Conservation (phyloP, 1,284 basidiomycete species). For the Cutaneotrichosporon sp. region DNA sequence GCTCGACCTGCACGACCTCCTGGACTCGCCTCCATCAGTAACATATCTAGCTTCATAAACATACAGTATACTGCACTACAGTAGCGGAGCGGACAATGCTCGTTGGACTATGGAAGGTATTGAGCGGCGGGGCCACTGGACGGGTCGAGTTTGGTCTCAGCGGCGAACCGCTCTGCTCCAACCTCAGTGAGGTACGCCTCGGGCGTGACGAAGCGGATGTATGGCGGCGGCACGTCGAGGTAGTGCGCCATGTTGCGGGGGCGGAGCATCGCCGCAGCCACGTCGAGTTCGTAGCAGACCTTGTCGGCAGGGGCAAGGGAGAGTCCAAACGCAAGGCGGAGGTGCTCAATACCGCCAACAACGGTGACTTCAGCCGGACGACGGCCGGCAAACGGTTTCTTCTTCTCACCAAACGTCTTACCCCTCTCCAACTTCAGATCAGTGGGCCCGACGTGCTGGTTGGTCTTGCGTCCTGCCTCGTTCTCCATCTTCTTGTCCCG, state of each 20-base stretch:
- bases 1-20: too few relatives aligned
- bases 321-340: neutral
- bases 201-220: neutral
- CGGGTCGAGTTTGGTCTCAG: neutral
- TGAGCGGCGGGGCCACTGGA: neutral
- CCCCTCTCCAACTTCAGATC: too few relatives aligned
- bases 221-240: neutral
- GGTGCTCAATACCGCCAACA: neutral
- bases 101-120: neutral
- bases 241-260: neutral
- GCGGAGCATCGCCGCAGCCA: neutral
- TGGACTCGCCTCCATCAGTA: too few relatives aligned
- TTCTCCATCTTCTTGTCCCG: too few relatives aligned
- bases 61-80: too few relatives aligned
- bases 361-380: neutral
- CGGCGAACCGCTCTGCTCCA: neutral
- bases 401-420: too few relatives aligned
- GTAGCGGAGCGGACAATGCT: too few relatives aligned
- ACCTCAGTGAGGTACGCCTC: neutral
- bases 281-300: neutral
- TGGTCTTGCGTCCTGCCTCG: too few relatives aligned
- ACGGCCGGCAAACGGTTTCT: too few relatives aligned
- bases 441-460: too few relatives aligned
- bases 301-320: neutral
- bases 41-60: too few relatives aligned